phyloP scores from a whole-genome alignment of 2,329 filamentous ascomycete genomes.

The Aspergillus quadricinctus region DNA sequence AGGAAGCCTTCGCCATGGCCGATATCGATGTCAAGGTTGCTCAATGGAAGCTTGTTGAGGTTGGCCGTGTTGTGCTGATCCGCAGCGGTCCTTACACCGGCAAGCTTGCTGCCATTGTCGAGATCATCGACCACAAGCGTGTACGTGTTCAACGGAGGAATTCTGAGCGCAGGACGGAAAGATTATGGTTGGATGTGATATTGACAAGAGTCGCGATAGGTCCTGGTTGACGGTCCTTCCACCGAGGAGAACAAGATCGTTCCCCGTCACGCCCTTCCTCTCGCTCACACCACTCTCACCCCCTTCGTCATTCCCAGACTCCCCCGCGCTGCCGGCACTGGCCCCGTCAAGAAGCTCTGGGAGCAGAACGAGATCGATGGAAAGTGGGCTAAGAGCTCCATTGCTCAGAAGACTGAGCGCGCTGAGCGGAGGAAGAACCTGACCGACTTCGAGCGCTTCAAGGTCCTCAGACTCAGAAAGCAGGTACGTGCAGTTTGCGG shows the following conservation, averaged over 20 bases:
- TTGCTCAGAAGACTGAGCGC: constrained; percentile 89
- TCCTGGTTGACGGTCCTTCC: constrained; percentile 92
- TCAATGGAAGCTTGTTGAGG: constrained; percentile 94
- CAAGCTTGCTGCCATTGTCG: constrained; percentile 89
- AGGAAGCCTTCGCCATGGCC: constrained; percentile 70
- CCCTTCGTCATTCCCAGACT: constrained; percentile 82
- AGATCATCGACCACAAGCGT: constrained; percentile 99
- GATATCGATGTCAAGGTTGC: constrained; percentile 77
- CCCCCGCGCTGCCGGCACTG: constrained; percentile 77
- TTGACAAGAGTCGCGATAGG: constrained; percentile 51
- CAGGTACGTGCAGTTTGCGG: constrained; percentile 59
- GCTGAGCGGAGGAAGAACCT: constrained; percentile 81
- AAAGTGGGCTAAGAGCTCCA: constrained; percentile 88
- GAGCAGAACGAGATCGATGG: constrained; percentile 84
- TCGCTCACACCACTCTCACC: constrained; percentile 82
- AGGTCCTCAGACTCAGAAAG: constrained; percentile 99
- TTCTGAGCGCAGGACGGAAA: constrained; percentile 1
- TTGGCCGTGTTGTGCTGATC: constrained; percentile 94
- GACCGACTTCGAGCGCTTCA: constrained; percentile 99
- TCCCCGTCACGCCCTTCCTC: constrained; percentile 78
- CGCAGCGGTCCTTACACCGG: constrained; percentile 75
- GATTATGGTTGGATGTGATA: constrained; percentile 8
- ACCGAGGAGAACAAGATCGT: constrained; percentile 73
- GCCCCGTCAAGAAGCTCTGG: constrained; percentile 82
- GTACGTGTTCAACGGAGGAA: constrained; percentile 60